Evolutionary conservation across 2,329 filamentous ascomycete species (phyloP), one percentile per base, ranked within the genome.

Genomic region (Xylariaceae sp.): DNA sequence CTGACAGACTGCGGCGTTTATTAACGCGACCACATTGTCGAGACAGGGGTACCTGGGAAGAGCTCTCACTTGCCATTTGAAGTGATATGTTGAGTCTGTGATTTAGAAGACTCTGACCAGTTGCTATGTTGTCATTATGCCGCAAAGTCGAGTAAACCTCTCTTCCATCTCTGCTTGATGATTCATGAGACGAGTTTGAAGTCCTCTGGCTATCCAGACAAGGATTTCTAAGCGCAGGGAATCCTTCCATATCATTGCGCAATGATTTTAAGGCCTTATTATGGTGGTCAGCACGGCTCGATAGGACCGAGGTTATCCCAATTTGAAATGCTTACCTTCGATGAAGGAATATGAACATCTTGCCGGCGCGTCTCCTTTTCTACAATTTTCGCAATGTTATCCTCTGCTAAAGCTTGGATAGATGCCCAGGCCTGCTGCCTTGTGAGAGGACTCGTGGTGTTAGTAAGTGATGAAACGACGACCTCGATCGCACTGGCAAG

Each of bases 51-150:
- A 2, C 16, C 26, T 17, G 31, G n/a, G 46, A 21, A n/a, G 26
- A 24, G 8, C 17, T 12, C 5, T 31, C 40, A 14, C 24, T n/a
- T 11, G 28, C 16, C 8, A 51, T 45, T 14, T 33, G 39, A 12
- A 56, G 31, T 26, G 53, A 45, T 45, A 56, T 56, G 16, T 51
- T 39, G 28, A 56, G 47, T 2, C 40, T 45, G 16, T 56, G 50
- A 28, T 46, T 36, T 17, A 21, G 11, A n/a, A 45, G 33, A 7
- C 16, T 41, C 7, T 26, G 31, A 7, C 19, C 29, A 14, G n/a
- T n/a, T 19, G 7, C 44, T 26, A 40, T 14, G 9, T 51, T 24
- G 12, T 39, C 46, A 16, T 34, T 17, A 19, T 45, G 46, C 11
- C 31, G 33, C 29, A 46, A 19, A n/a, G 33, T n/a, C 9, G 17